Evolutionary conservation across 2,329 filamentous ascomycete genomes (phyloP), one percentile per base, ranked within the genome.

Genomic region (Didymella keratinophila): DNA sequence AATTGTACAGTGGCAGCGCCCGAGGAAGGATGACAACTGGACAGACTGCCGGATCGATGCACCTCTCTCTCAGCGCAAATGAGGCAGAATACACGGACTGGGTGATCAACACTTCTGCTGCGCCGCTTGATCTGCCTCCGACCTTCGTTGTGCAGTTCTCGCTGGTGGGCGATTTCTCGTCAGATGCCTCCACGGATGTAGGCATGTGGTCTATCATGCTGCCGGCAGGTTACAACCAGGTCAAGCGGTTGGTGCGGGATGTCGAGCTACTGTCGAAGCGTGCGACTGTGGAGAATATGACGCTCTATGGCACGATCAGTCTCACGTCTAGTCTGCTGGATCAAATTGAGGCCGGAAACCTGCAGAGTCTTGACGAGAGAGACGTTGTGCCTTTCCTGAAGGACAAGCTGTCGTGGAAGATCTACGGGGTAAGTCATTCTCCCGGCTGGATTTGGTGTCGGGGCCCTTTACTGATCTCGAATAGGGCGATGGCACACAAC

Each of bases 181-280:
- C 61, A 2, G 68, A 70, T 11, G 25, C 30, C 9, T 42, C 51
- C 0, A 54, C 53, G 10, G 58, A 71, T n/a, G 65, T 69, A 4
- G 72, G 72, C 16, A 62, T 55, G 18, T 76, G 72, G 72, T 62
- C 59, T 44, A 62, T 64, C 28, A 46, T 73, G 21, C 67, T 69
- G 64, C 62, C 68, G 1, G 20, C 42, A 6, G 46, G 51, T 4
- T 59, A 62, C 23, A 53, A 58, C 16, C 39, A 23, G 10, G 43
- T 42, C 5, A 51, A 58, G 23, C 68, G 81, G 91, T 41, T 78
- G 79, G 14, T 84, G 87, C 36, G 79, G 27, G 37, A 44, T 18
- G 45, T 23, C 2, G 34, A 52, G 25, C 46, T 82, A 54, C 87
- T 16, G 16, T 82, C 84, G 53, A 85, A 86, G 1, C 55, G 53